These are phyloP conservation scores for Plectranthus barbatus DNA, from an alignment of 257 asterid species.

Conservation along the genomic window DNA sequence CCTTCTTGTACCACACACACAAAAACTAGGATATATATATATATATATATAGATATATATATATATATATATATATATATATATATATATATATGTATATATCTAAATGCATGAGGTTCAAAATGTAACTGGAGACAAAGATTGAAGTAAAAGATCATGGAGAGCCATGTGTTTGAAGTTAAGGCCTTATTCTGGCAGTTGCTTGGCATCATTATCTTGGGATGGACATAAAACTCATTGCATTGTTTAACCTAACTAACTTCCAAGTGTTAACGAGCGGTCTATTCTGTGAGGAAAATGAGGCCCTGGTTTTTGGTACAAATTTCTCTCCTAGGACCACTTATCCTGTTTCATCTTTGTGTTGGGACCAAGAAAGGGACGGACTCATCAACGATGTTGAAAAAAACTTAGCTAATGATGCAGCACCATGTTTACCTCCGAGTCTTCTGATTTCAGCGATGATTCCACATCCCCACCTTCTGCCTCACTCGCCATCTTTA, in stretches of 20 bases:
- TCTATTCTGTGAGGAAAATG: not conserved
- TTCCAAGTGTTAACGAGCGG: constrained; percentile 2
- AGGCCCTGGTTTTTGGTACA: not conserved
- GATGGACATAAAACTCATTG: not conserved
- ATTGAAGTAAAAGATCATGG: too few relatives aligned
- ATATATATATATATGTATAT: too few relatives aligned
- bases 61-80: not conserved
- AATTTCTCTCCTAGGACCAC: constrained; percentile 19
- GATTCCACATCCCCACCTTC: too few relatives aligned
- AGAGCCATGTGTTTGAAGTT: too few relatives aligned
- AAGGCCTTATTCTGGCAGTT: too few relatives aligned
- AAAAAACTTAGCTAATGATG: not conserved
- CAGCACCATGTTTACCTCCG: not conserved
- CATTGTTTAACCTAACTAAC: not conserved
- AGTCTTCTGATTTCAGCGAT: too few relatives aligned
- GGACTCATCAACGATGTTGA: not conserved
- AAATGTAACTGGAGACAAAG: too few relatives aligned
- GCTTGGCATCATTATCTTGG: not conserved
- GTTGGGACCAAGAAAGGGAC: constrained; percentile 23
- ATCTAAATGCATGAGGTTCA: too few relatives aligned
- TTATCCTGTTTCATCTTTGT: not conserved
- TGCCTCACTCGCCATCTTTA: constrained; percentile 1
- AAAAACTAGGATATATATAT: not conserved
- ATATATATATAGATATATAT: too few relatives aligned
- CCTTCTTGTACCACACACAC: too few relatives aligned